Percentiles rank a stretch among this genome's conserved stretches.
These are phyloP conservation scores for Atkinsonella hypoxylon DNA, from an alignment of 2,329 filamentous ascomycete species.

Conservation along the genomic window DNA sequence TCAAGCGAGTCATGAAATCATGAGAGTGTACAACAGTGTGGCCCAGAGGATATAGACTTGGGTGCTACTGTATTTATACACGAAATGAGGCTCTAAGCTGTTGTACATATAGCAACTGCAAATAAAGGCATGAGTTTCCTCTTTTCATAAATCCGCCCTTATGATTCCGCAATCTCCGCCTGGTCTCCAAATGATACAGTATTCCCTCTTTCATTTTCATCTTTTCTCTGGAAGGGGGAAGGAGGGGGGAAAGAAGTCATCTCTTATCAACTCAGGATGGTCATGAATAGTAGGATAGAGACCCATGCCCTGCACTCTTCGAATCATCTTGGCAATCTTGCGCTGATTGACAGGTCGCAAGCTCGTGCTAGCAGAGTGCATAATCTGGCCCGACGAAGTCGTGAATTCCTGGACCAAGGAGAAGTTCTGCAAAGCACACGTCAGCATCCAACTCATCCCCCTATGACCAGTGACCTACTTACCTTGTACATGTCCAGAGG, in stretches of 20 bases:
- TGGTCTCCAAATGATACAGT: too few relatives aligned
- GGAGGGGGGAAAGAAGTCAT: slow-evolving; percentile 19
- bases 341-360: slow-evolving; percentile 83
- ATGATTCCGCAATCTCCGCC: too few relatives aligned
- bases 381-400: slow-evolving; percentile 74
- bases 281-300: slow-evolving; percentile 83
- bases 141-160: neutral
- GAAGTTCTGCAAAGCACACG: slow-evolving; percentile 57
- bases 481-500: slow-evolving; percentile 84
- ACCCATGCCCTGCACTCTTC: slow-evolving; percentile 78
- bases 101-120: slow-evolving; percentile 21
- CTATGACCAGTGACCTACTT: slow-evolving; percentile 5
- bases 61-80: slow-evolving; percentile 11
- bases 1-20: slow-evolving; percentile 35
- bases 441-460: neutral
- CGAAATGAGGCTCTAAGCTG: slow-evolving; percentile 17
- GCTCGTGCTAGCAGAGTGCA: slow-evolving; percentile 61
- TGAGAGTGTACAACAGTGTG: slow-evolving; percentile 25
- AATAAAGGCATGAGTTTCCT: neutral
- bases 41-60: slow-evolving; percentile 10
- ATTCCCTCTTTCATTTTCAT: too few relatives aligned
- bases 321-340: slow-evolving; percentile 83
- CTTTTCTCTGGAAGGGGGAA: neutral
- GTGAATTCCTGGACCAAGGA: slow-evolving; percentile 83
- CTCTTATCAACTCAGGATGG: slow-evolving; percentile 68